Base-by-base conservation (phyloP, 192 early-diverging fungal species). In the Fimicolochytrium jonesii region DNA sequence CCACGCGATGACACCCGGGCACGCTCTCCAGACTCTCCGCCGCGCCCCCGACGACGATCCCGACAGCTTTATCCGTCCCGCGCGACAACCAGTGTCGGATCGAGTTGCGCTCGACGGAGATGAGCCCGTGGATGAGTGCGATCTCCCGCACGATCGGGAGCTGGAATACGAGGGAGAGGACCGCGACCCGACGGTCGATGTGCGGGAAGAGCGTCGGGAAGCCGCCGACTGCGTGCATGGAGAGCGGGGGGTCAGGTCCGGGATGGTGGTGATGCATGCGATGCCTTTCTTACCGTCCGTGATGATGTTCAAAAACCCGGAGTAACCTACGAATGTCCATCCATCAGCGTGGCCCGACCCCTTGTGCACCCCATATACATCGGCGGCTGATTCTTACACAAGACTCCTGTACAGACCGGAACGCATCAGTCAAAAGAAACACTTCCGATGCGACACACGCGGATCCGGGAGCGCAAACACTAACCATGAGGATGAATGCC, bases 11-110 rank as follows among this genome's bases (percentile, higher is more conserved):
- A 5, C 68, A 70, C 23, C 55, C 51, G 18, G 61, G 56, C 13
- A 69, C 50, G 11, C 57, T 45, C 9, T 65, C 41, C 35, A 72
- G 26, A 20, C 18, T 31, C 48, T 71, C 73, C n/a, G 41, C 41
- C 25, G 68, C 68, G 29, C 68, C 73, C 2, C 73, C 73, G 4
- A 71, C 49, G 23, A 75, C 65, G 20, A 75, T 26, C 13, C 45
- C 45, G 31, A 66, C 23, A 2, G 62, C 61, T 20, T 58, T 55
- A 9, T 64, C 57, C n/a, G 62, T 31, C 23, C 60, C 55, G 31
- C 46, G 32, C 6, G 30, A 29, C 45, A 73, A 43, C 22, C 22
- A 55, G 53, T 55, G 33, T 1, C 11, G 25, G n/a, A 68, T 54
- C 22, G 53, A 55, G 33, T 45, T 59, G 10, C 57, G 35, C 11